Evolutionary conservation across 2,329 filamentous ascomycete genomes (phyloP), one percentile per base, ranked within the genome.

Genomic region (Penicillium paneum): DNA sequence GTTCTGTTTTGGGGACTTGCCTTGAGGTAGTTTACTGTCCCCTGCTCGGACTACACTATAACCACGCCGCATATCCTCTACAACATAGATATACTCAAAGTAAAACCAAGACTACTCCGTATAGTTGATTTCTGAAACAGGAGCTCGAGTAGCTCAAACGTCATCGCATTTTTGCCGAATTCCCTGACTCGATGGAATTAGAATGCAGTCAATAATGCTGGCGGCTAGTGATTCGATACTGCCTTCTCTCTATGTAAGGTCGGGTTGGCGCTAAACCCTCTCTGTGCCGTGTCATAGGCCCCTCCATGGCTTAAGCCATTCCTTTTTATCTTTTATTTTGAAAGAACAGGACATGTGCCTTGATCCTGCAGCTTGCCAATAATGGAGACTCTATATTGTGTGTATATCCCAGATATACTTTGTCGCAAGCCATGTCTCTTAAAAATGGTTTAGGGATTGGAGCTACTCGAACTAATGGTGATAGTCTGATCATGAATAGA

Each of bases 281-380:
- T 55, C 41, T 59, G 58, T 59, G 55, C 59, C 59, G 59, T 60
- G 59, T 62, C 58, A 51, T 59, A 55, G 39, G 44, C 53, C 45
- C 28, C 42, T 44, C 28, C 34, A 36, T 50, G 41, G 47, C 31
- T 43, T 52, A 40, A 52, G 58, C 54, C 56, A 55, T 58, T 54
- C 50, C 32, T 15, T 44, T 50, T 50, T 35, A 5, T 21, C 2
- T 12, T 40, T 39, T 40, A 21, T 8, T 12, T 12, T 8, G 5
- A 21, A 21, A 26, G 12, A 44, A 32, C n/a, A 19, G 41, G 31
- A 19, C 19, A 28, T 44, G 26, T 43, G 17, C n/a, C 19, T 45
- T 21, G 10, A 32, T 40, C 44, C 44, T 36, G 32, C 44, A 47
- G 12, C 12, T 39, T 39, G 12, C 45, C 45, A 48, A 48, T 48